Evolutionary conservation across 495 filamentous ascomycete species (phyloP).

Genomic region (Coniosporium apollinis): DNA sequence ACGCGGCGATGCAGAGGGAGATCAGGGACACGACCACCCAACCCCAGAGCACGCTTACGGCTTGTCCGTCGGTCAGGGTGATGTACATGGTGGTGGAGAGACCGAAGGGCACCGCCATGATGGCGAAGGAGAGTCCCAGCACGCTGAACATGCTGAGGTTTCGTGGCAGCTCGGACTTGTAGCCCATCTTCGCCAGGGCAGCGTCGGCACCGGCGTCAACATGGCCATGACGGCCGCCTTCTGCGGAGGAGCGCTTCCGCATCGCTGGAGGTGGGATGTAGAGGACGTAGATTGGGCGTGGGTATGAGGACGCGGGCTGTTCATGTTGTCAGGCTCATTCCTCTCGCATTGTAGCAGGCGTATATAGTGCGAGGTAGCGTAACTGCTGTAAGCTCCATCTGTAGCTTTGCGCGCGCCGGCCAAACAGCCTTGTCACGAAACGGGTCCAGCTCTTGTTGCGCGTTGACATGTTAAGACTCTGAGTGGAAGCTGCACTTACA

Average conservation of each 20-base stretch:
- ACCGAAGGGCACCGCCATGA: conserved; percentile 48
- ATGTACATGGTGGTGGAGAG: conserved; percentile 55
- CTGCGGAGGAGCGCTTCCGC: background rate
- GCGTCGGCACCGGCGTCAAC: conserved; percentile 15
- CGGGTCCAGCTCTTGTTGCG: no score
- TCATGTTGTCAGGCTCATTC: no score
- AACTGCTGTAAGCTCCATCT: no score
- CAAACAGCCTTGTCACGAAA: no score
- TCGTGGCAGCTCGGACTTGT: conserved; percentile 18
- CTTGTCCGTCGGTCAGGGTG: conserved; percentile 45
- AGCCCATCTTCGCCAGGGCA: conserved; percentile 20
- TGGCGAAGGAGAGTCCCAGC: conserved; percentile 31
- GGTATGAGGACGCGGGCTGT: no score
- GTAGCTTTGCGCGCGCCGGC: no score
- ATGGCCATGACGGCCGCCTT: background rate
- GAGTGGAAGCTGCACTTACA: no score
- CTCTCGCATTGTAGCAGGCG: no score
- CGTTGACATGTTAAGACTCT: no score
- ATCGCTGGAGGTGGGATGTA: background rate
- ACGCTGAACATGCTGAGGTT: conserved; percentile 21
- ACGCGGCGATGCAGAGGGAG: conserved; percentile 26
- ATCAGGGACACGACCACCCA: conserved; percentile 31
- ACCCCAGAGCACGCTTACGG: conserved; percentile 31
- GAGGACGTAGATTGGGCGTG: no score
- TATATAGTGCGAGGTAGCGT: no score